Evolutionary conservation across 2,329 filamentous ascomycete species (phyloP).

Genomic region (Penicillium sp.): DNA sequence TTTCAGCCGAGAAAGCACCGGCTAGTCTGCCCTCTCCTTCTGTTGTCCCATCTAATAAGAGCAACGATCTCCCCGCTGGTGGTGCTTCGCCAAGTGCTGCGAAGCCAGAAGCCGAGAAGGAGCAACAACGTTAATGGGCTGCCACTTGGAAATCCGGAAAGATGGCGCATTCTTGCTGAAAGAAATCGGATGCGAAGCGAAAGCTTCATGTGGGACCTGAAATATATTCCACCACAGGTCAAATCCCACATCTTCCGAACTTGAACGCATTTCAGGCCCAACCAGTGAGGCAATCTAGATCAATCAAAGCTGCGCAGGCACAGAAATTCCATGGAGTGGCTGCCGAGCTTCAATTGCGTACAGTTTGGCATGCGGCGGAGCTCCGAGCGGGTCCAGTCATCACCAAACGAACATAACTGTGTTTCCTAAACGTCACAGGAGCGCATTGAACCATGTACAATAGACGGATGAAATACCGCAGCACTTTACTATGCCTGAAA

Average conservation of each 20-base stretch:
- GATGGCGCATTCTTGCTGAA: not conserved
- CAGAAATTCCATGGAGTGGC: not conserved
- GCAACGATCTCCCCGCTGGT: not conserved
- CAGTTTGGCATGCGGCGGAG: not conserved
- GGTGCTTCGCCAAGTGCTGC: not conserved
- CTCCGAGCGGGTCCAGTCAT: not conserved
- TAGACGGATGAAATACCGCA: not conserved
- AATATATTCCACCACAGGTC: not conserved
- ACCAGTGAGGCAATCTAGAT: not conserved
- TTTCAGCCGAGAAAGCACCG: conserved; percentile 31
- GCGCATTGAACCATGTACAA: not conserved
- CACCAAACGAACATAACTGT: not conserved
- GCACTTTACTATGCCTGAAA: not conserved
- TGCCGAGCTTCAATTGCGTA: not conserved
- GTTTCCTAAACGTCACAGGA: not conserved
- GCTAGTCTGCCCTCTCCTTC: conserved; percentile 8
- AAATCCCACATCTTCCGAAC: not conserved
- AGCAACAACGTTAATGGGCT: not conserved
- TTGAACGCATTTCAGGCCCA: not conserved
- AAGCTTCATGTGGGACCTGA: not conserved
- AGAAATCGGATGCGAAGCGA: not conserved
- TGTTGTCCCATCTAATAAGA: not conserved
- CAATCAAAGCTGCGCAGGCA: not conserved
- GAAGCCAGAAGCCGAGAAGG: not conserved
- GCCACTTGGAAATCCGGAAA: not conserved